Evolutionary conservation across 371 early-diverging fungal genomes (phyloP).

Genomic region (Apophysomyces variabilis): DNA sequence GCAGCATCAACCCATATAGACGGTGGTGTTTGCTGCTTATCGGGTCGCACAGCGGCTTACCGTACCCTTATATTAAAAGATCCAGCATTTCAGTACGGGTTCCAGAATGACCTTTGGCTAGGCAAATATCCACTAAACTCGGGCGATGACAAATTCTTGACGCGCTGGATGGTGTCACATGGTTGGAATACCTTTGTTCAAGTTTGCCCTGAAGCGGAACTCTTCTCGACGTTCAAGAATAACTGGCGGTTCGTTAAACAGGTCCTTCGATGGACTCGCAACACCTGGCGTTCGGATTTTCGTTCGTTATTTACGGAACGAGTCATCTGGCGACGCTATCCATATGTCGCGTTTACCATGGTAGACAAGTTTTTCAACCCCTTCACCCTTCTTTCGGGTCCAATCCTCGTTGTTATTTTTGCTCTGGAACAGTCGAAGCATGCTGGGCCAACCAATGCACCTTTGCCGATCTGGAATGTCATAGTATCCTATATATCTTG

Average conservation of each 20-base stretch:
- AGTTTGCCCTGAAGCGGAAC: slow-evolving; percentile 73
- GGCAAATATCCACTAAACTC: slow-evolving; percentile 76
- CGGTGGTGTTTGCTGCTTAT: slow-evolving; percentile 78
- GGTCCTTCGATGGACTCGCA: slow-evolving; percentile 76
- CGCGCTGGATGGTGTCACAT: slow-evolving; percentile 78
- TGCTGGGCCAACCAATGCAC: slow-evolving; percentile 17
- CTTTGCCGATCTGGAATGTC: slow-evolving; percentile 56
- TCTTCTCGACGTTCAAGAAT: slow-evolving; percentile 77
- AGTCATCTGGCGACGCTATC: slow-evolving; percentile 70
- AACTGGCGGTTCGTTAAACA: slow-evolving; percentile 79
- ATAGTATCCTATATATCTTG: slow-evolving; percentile 60
- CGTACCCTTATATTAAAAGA: slow-evolving; percentile 77
- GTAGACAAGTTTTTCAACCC: slow-evolving; percentile 80
- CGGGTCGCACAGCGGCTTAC: slow-evolving; percentile 80
- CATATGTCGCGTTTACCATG: slow-evolving; percentile 79
- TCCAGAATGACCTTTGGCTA: slow-evolving; percentile 76
- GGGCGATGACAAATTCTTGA: slow-evolving; percentile 80
- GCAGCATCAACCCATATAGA: slow-evolving; percentile 80
- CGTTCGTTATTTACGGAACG: slow-evolving; percentile 69
- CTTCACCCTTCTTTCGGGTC: slow-evolving; percentile 71
- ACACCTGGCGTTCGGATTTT: slow-evolving; percentile 79
- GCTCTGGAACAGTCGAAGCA: slow-evolving; percentile 3
- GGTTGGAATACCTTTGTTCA: slow-evolving; percentile 77
- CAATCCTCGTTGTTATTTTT: slow-evolving; percentile 56
- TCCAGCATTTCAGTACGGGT: slow-evolving; percentile 71